Conservation (phyloP, 805 yeast genomes). For the Sporopachydermia lactativora region DNA sequence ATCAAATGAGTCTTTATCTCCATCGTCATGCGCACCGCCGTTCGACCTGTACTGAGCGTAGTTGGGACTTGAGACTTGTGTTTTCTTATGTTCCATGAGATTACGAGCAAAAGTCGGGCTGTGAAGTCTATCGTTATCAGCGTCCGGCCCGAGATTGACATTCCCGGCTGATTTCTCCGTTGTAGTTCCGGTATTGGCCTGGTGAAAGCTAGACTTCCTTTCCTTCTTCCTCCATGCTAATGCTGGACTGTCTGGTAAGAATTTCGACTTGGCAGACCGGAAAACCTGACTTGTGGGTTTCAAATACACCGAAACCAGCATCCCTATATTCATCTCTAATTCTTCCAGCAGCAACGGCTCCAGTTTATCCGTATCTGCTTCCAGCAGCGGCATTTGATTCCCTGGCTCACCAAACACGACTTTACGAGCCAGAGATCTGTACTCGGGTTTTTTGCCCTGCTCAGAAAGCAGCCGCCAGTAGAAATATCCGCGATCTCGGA, state of each 20-base stretch:
- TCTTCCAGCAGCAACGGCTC: constrained; percentile 67
- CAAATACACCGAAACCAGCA: constrained; percentile 70
- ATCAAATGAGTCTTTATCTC: too few relatives aligned
- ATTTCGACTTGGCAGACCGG: constrained; percentile 40
- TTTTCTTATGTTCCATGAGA: too few relatives aligned
- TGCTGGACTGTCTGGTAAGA: constrained; percentile 36
- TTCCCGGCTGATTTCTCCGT: too few relatives aligned
- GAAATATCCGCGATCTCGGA: constrained; percentile 72
- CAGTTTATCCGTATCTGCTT: constrained; percentile 51
- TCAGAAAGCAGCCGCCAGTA: constrained; percentile 72
- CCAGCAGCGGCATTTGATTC: constrained; percentile 40
- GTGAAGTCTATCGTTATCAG: too few relatives aligned
- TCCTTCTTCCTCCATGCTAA: constrained; percentile 15
- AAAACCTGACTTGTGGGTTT: constrained; percentile 77
- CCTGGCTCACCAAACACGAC: constrained; percentile 39
- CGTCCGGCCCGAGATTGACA: too few relatives aligned
- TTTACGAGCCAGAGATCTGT: constrained; percentile 27
- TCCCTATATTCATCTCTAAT: constrained; percentile 67
- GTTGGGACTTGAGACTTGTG: too few relatives aligned
- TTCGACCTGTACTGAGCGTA: neutral
- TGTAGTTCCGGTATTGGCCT: too few relatives aligned
- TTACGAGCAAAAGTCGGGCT: too few relatives aligned
- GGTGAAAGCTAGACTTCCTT: too few relatives aligned
- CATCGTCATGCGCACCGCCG: neutral
- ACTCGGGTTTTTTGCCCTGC: constrained; percentile 4